Evolutionary conservation across 1,284 basidiomycete genomes (phyloP).

Genomic region (Cutaneotrichosporon sp.): DNA sequence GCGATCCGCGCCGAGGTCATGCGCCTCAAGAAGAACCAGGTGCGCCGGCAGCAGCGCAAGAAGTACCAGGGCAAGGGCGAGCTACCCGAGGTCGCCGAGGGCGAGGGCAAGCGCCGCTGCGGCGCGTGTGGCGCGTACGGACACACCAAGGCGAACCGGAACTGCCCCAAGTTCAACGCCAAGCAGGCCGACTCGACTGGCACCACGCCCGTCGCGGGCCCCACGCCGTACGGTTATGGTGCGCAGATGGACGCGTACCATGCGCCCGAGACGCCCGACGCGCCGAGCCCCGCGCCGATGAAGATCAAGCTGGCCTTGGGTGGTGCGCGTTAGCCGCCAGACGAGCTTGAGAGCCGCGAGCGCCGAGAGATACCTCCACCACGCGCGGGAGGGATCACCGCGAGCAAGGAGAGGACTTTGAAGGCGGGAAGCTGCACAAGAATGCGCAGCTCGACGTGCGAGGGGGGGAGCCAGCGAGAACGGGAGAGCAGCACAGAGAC

Average conservation of each 20-base stretch:
- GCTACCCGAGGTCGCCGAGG: slow-evolving; percentile 33
- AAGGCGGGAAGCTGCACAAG: too few relatives aligned
- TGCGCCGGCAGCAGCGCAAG: slow-evolving; percentile 90
- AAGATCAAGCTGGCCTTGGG: slow-evolving; percentile 32
- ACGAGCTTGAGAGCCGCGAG: background rate
- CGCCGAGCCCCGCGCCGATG: slow-evolving; percentile 22
- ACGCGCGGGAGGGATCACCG: too few relatives aligned
- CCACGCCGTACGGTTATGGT: slow-evolving; percentile 29
- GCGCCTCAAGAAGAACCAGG: slow-evolving; percentile 84
- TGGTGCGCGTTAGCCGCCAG: slow-evolving; percentile 13
- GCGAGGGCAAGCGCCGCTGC: slow-evolving; percentile 68
- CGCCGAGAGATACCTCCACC: too few relatives aligned
- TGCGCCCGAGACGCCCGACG: slow-evolving; percentile 10
- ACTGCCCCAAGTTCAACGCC: slow-evolving; percentile 85
- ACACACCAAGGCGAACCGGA: slow-evolving; percentile 95
- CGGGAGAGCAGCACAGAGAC: too few relatives aligned
- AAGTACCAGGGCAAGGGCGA: slow-evolving; percentile 40
- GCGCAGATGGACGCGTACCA: slow-evolving; percentile 24
- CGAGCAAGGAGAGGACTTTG: too few relatives aligned
- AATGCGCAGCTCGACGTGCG: too few relatives aligned
- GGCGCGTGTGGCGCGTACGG: slow-evolving; percentile 94
- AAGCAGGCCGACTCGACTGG: slow-evolving; percentile 34
- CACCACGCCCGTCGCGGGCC: slow-evolving; percentile 30
- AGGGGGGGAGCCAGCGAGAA: too few relatives aligned
- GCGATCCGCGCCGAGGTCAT: slow-evolving; percentile 85